Percentiles rank a stretch among this genome's conserved stretches.
Conservation (phyloP, 805 yeast species). For the Kodamaea fukazawae region DNA sequence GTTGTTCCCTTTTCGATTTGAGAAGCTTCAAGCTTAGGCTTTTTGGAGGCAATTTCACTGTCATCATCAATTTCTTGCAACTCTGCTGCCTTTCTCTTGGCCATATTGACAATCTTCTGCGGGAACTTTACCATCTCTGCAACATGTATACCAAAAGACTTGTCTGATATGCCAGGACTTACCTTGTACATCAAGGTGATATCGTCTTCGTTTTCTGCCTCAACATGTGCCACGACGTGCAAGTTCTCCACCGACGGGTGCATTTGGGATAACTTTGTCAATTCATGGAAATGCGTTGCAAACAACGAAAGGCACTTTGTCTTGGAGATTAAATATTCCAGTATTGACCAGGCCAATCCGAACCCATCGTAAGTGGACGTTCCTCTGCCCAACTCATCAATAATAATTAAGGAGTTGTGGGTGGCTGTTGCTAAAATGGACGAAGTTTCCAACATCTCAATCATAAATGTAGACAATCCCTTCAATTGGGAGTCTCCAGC, state of each 20-base stretch:
- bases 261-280: constrained; percentile 72
- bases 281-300: constrained; percentile 97
- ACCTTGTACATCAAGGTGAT: constrained; percentile 89
- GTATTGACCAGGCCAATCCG: constrained; percentile 96
- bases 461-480: constrained; percentile 95
- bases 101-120: constrained; percentile 85
- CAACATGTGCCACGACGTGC: constrained; percentile 92
- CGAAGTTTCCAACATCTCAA: constrained; percentile 94
- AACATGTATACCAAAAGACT: constrained; percentile 96
- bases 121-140: constrained; percentile 96
- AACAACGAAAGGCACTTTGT: constrained; percentile 79
- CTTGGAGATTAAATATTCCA: constrained; percentile 73
- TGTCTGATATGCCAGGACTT: constrained; percentile 94
- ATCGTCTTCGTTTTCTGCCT: constrained; percentile 50
- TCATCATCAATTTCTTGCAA: constrained; percentile 54
- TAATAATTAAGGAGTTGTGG: constrained; percentile 72
- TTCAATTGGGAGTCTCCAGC: constrained; percentile 97
- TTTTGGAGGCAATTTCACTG: constrained; percentile 45
- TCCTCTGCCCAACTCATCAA: constrained; percentile 96
- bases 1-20: constrained; percentile 58
- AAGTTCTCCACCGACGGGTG: constrained; percentile 68
- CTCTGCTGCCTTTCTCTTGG: constrained; percentile 89
- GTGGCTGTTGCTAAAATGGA: constrained; percentile 81
- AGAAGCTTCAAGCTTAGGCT: constrained; percentile 47
- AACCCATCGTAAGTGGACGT: constrained; percentile 91